Percentiles rank a stretch among this genome's conserved stretches.
Conservation (phyloP, 257 asterid genomes). For the Mentha longifolia region DNA sequence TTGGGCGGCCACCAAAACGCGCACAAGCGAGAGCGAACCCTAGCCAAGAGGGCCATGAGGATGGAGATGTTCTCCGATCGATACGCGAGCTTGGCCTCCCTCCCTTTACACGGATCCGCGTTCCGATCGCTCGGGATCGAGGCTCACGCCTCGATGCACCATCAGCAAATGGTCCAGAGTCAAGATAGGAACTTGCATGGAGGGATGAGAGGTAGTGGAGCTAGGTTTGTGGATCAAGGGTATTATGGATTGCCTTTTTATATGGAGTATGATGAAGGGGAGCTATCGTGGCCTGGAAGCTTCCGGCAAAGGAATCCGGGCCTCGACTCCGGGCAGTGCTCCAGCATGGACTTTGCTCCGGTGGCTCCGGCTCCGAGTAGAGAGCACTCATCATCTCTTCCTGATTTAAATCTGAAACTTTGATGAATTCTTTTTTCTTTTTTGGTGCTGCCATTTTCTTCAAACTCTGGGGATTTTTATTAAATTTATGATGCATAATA, state of each 20-base stretch:
- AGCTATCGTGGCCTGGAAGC: slow-evolving; percentile 86
- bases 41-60: slow-evolving; percentile 87
- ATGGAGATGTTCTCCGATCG: slow-evolving; percentile 85
- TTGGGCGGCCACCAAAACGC: slow-evolving; percentile 97
- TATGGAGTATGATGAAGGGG: slow-evolving; percentile 66
- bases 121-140: slow-evolving; percentile 76
- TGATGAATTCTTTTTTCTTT: slow-evolving; percentile 33
- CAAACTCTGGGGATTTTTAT: neutral
- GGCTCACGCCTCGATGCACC: slow-evolving; percentile 76
- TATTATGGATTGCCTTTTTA: slow-evolving; percentile 61
- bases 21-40: slow-evolving; percentile 87
- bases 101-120: slow-evolving; percentile 78
- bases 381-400: slow-evolving; percentile 52
- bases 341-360: slow-evolving; percentile 29
- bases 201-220: slow-evolving; percentile 47
- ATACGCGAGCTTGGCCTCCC: slow-evolving; percentile 81
- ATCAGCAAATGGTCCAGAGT: slow-evolving; percentile 38
- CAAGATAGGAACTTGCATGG: slow-evolving; percentile 44
- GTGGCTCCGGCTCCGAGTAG: slow-evolving; percentile 49
- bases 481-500: slow-evolving; percentile 25
- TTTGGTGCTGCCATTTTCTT: slow-evolving; percentile 23
- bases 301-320: slow-evolving; percentile 57
- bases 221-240: slow-evolving; percentile 69
- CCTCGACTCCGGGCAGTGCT: slow-evolving; percentile 45
- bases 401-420: slow-evolving; percentile 82